These are phyloP conservation scores for Dicorynia guianensis DNA, from an alignment of 306 rosid genomes.

Conservation along the genomic window DNA sequence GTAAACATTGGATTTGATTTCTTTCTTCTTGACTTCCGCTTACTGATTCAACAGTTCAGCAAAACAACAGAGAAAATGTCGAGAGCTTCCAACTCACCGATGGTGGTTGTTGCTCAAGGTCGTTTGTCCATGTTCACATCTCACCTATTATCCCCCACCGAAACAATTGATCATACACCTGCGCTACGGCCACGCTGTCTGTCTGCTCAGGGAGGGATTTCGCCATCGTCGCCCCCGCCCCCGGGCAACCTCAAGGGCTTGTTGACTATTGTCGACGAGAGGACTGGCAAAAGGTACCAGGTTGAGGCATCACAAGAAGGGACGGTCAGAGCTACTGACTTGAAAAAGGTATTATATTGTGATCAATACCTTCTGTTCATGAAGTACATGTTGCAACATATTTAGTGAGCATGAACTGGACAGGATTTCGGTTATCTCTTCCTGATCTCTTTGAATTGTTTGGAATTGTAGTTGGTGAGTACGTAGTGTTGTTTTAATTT, in stretches of 20 bases:
- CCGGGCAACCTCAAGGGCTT: constrained; percentile 61
- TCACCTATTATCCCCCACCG: constrained; percentile 60
- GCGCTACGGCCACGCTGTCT: constrained; percentile 53
- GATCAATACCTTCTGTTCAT: no score
- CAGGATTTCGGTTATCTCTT: no score
- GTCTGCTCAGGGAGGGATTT: constrained; percentile 56
- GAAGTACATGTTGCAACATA: no score
- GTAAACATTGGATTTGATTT: neutral
- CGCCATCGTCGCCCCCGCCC: constrained; percentile 37
- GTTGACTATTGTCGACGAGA: constrained; percentile 74
- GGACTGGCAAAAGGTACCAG: constrained; percentile 80
- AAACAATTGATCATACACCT: constrained; percentile 44
- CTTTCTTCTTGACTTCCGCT: neutral
- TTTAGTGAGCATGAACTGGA: no score
- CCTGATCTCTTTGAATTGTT: no score
- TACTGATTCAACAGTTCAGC: neutral
- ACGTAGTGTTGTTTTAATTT: no score
- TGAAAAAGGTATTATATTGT: no score
- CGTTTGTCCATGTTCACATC: constrained; percentile 80
- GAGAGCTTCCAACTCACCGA: constrained; percentile 44
- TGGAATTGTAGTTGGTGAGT: no score
- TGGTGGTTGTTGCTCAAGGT: constrained; percentile 54
- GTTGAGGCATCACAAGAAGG: constrained; percentile 74
- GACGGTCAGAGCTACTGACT: constrained; percentile 74
- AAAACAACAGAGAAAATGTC: constrained; percentile 46